Conservation (phyloP, 108 stramenopile genomes). For the Fistulifera pelliculosa region DNA sequence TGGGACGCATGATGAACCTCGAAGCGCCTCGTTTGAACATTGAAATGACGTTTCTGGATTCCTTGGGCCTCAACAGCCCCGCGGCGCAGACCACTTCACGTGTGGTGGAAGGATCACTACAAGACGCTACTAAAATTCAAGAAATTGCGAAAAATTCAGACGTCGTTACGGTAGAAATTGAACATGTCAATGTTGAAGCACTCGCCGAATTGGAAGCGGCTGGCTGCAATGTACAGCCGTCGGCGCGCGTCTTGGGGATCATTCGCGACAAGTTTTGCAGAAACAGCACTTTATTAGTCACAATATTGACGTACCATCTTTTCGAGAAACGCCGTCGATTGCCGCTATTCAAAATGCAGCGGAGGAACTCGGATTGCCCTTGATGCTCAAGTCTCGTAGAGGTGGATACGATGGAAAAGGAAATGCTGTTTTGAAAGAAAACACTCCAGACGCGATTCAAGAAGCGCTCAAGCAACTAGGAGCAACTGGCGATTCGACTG, state of each 20-base stretch:
- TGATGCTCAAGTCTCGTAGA: slow-evolving; percentile 92
- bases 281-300: slow-evolving; percentile 80
- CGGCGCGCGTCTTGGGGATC: slow-evolving; percentile 66
- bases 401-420: slow-evolving; percentile 97
- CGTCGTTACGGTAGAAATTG: slow-evolving; percentile 97
- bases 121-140: slow-evolving; percentile 71
- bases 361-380: slow-evolving; percentile 71
- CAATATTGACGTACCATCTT: slow-evolving; percentile 69
- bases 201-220: slow-evolving; percentile 65
- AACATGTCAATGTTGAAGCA: slow-evolving; percentile 90
- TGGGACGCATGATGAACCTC: slow-evolving; percentile 99
- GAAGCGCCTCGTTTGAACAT: slow-evolving; percentile 92
- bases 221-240: slow-evolving; percentile 88
- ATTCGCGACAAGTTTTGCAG: slow-evolving; percentile 96
- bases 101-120: slow-evolving; percentile 72
- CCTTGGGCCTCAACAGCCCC: slow-evolving; percentile 48
- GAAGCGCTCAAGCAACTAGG: slow-evolving; percentile 53
- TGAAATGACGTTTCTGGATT: slow-evolving; percentile 83
- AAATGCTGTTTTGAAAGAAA: slow-evolving; percentile 79
- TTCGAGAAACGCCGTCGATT: slow-evolving; percentile 41
- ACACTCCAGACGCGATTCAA: slow-evolving; percentile 42
- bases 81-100: slow-evolving; percentile 51
- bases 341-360: slow-evolving; percentile 60
- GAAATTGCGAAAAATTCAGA: slow-evolving; percentile 59
- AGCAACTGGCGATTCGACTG: slow-evolving; percentile 12